Percentiles rank a stretch among this genome's conserved stretches.
Conservation (phyloP, 805 yeast genomes). For the Nakazawaea ishiwadae region DNA sequence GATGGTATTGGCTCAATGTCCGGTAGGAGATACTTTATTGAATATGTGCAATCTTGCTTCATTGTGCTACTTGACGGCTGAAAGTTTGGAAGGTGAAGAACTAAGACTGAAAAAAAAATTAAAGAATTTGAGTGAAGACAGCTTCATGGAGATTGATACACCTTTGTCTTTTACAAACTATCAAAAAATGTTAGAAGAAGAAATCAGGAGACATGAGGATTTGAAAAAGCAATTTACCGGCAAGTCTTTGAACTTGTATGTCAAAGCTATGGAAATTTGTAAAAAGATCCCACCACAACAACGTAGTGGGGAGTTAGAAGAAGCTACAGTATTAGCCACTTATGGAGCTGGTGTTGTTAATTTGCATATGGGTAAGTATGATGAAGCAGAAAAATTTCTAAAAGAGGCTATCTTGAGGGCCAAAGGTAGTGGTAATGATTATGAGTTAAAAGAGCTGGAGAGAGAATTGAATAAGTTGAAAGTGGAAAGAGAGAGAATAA, state of each 20-base stretch:
- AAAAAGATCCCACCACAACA: conserved; percentile 26
- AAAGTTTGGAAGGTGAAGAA: conserved; percentile 51
- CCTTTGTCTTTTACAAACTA: conserved; percentile 15
- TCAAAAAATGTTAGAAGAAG: conserved; percentile 24
- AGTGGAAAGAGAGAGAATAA: conserved; percentile 16
- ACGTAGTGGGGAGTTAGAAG: conserved; percentile 33
- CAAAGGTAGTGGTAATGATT: conserved; percentile 57
- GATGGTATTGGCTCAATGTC: conserved; percentile 70
- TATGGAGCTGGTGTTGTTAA: conserved; percentile 82
- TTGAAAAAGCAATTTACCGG: conserved; percentile 1
- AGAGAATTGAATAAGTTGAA: conserved; percentile 55
- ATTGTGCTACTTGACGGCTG: conserved; percentile 62
- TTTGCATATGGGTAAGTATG: conserved; percentile 52
- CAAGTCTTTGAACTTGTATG: conserved; percentile 13
- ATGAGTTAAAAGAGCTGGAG: conserved; percentile 60
- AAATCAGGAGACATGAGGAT: not conserved
- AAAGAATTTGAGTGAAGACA: conserved; percentile 27
- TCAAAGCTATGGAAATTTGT: conserved; percentile 10
- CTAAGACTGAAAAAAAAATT: conserved; percentile 23
- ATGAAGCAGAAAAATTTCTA: conserved; percentile 54
- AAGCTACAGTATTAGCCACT: conserved; percentile 73
- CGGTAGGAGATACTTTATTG: conserved; percentile 57
- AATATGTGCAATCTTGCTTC: conserved; percentile 71
- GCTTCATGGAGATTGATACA: not conserved
- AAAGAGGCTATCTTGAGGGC: conserved; percentile 71